These are phyloP conservation scores for Thermomyces lanuginosus DNA, from an alignment of 2,329 filamentous ascomycete species.

Conservation along the genomic window DNA sequence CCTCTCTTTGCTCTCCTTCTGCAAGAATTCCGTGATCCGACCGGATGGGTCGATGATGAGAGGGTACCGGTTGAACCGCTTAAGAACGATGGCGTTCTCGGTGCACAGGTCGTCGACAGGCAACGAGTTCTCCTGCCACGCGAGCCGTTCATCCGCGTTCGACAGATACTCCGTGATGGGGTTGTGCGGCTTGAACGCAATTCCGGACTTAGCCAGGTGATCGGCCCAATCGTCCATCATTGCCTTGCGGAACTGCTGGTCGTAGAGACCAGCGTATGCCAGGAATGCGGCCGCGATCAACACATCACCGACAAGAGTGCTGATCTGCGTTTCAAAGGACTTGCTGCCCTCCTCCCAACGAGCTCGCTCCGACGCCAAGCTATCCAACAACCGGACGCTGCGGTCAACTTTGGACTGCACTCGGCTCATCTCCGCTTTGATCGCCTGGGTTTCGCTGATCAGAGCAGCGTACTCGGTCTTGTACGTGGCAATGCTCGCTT, in stretches of 20 bases:
- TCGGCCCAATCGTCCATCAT: slow-evolving; percentile 98
- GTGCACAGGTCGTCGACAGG: slow-evolving; percentile 96
- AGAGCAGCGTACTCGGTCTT: slow-evolving; percentile 90
- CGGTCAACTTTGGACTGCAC: slow-evolving; percentile 97
- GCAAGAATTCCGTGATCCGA: slow-evolving; percentile 82
- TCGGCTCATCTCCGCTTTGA: slow-evolving; percentile 90
- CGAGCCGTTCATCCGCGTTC: slow-evolving; percentile 81
- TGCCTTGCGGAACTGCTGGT: slow-evolving; percentile 91
- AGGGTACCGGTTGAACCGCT: slow-evolving; percentile 96
- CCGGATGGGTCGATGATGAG: slow-evolving; percentile 97
- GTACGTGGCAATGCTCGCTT: slow-evolving; percentile 83
- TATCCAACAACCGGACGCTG: slow-evolving; percentile 85
- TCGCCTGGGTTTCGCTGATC: slow-evolving; percentile 91
- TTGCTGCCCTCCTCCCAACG: slow-evolving; percentile 96
- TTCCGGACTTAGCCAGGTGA: slow-evolving; percentile 81
- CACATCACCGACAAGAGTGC: slow-evolving; percentile 88
- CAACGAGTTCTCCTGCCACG: slow-evolving; percentile 86
- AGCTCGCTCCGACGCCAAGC: slow-evolving; percentile 77
- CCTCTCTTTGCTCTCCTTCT: slow-evolving; percentile 84
- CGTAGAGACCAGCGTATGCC: slow-evolving; percentile 90
- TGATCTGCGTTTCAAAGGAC: slow-evolving; percentile 95
- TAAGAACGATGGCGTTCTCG: slow-evolving; percentile 92
- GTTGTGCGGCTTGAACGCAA: slow-evolving; percentile 84
- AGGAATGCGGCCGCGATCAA: slow-evolving; percentile 93
- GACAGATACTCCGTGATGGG: slow-evolving; percentile 93